A percentile compares a stretch with the other conserved stretches of the same genome.
These are phyloP conservation scores for Cinchona pubescens DNA, from an alignment of 257 asterid genomes.

Conservation along the genomic window DNA sequence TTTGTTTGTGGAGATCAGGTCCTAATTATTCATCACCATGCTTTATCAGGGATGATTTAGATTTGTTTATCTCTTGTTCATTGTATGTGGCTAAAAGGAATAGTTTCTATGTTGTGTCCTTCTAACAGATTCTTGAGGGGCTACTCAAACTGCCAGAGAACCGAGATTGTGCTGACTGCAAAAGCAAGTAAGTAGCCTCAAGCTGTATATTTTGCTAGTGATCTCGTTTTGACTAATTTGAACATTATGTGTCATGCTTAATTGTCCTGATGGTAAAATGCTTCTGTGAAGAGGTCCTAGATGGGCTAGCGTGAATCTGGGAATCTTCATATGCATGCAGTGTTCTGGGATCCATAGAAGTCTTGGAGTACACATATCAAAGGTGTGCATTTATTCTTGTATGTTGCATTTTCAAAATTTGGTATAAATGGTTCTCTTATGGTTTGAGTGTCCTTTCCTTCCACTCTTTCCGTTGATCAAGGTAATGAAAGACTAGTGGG, in stretches of 20 bases:
- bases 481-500: not conserved
- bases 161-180: conserved; percentile 47
- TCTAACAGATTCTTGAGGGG: conserved; percentile 35
- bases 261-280: not conserved
- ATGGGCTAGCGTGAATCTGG: conserved; percentile 50
- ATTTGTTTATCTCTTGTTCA: not conserved
- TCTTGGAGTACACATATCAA: conserved; percentile 48
- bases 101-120: not conserved
- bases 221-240: not conserved
- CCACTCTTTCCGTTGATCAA: not conserved
- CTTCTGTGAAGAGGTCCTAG: conserved; percentile 38
- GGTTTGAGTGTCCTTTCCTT: not conserved
- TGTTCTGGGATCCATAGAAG: conserved; percentile 47
- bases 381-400: conserved; percentile 20
- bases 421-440: not conserved
- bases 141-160: conserved; percentile 40
- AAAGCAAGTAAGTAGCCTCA: conserved; percentile 25
- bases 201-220: not conserved
- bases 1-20: not conserved
- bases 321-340: conserved; percentile 45
- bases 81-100: conserved; percentile 9
- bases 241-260: not conserved
- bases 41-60: not conserved
- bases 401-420: not conserved
- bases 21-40: not conserved